These are phyloP conservation scores for Megacollybia marginata DNA, from an alignment of 768 basidiomycete genomes.

Conservation along the genomic window DNA sequence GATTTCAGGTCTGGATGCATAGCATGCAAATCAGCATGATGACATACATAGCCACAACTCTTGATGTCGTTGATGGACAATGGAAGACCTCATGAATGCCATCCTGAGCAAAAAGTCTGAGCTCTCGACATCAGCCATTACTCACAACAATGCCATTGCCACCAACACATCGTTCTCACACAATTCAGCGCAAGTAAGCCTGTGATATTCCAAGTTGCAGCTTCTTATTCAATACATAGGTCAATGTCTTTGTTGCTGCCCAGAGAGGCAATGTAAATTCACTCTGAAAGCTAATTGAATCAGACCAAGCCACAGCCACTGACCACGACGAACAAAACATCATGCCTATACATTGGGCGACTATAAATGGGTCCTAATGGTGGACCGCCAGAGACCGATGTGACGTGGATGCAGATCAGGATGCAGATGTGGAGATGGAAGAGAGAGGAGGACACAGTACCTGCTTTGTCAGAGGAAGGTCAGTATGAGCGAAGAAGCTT, in stretches of 20 bases:
- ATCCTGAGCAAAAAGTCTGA: conserved; percentile 41
- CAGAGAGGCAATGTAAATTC: conserved; percentile 76
- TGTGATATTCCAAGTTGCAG: background rate
- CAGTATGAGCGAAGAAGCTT: no score
- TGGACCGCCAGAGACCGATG: no score
- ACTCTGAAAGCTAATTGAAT: conserved; percentile 61
- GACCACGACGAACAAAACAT: conserved; percentile 89
- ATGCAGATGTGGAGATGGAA: no score
- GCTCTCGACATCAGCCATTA: conserved; percentile 45
- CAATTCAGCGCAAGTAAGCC: background rate
- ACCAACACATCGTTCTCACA: background rate
- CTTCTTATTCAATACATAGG: conserved; percentile 20
- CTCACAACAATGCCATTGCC: background rate
- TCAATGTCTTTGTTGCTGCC: conserved; percentile 74
- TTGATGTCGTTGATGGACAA: conserved; percentile 4
- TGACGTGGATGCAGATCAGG: no score
- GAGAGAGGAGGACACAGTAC: no score
- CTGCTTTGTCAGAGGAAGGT: no score
- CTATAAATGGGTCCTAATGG: no score
- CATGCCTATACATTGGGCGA: conserved; percentile 96
- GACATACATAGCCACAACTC: no score
- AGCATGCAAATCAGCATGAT: no score
- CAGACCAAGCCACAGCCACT: conserved; percentile 60
- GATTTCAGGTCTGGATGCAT: no score
- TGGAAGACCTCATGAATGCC: conserved; percentile 26